Evolutionary conservation across 2,329 filamentous ascomycete genomes (phyloP).

Genomic region (Pyricularia grisea): DNA sequence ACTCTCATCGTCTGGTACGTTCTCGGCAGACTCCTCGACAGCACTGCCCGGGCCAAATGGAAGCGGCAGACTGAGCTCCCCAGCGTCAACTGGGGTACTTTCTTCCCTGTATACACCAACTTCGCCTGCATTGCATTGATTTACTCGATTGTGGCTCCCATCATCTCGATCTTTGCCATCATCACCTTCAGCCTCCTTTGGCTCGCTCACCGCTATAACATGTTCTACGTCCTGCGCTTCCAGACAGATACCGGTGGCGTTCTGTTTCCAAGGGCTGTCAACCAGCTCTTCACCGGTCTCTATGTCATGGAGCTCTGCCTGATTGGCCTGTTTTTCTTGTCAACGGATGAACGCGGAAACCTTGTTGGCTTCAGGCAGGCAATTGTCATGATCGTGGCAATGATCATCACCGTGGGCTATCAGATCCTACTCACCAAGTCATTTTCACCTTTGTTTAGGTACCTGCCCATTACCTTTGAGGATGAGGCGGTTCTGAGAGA

Average conservation of each 20-base stretch:
- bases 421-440: conserved; percentile 74
- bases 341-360: conserved; percentile 42
- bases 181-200: conserved; percentile 87
- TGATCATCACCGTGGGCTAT: conserved; percentile 63
- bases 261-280: conserved; percentile 84
- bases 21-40: conserved; percentile 71
- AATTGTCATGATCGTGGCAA: conserved; percentile 71
- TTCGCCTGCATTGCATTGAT: conserved; percentile 87
- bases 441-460: conserved; percentile 77
- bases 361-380: conserved; percentile 57
- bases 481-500: conserved; percentile 91
- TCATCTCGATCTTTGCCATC: conserved; percentile 89
- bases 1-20: conserved; percentile 74
- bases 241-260: conserved; percentile 85
- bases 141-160: conserved; percentile 78
- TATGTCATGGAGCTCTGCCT: conserved; percentile 92
- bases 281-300: conserved; percentile 88
- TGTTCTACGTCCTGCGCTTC: conserved; percentile 89
- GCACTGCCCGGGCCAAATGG: conserved; percentile 76
- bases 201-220: conserved; percentile 94
- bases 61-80: conserved; percentile 69
- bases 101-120: conserved; percentile 95
- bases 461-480: conserved; percentile 89
- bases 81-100: conserved; percentile 78
- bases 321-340: conserved; percentile 82